Evolutionary conservation across 768 basidiomycete species (phyloP).

Genomic region (Austroboletus festivus): DNA sequence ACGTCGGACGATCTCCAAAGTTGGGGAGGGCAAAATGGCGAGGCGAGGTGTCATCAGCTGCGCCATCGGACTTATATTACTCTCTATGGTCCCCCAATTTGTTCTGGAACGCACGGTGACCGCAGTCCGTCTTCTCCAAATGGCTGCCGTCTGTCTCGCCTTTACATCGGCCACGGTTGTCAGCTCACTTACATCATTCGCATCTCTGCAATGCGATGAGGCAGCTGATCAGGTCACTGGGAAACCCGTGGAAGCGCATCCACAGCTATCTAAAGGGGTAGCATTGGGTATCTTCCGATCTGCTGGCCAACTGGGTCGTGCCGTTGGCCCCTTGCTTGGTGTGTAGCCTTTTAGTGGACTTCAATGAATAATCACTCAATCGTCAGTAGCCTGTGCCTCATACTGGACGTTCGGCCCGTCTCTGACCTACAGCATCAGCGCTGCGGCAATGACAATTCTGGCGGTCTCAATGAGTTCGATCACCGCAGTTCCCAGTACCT

Average conservation of each 20-base stretch:
- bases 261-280: conserved; percentile 76
- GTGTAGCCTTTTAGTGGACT: conserved; percentile 26
- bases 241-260: conserved; percentile 53
- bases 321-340: conserved; percentile 90
- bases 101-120: conserved; percentile 39
- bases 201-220: conserved; percentile 89
- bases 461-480: conserved; percentile 55
- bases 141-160: conserved; percentile 80
- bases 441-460: conserved; percentile 61
- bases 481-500: conserved; percentile 16
- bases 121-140: conserved; percentile 54
- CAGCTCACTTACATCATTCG: conserved; percentile 86
- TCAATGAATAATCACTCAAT: conserved; percentile 6
- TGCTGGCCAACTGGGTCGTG: conserved; percentile 91
- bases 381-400: conserved; percentile 65
- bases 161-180: conserved; percentile 97
- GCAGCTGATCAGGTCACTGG: conserved; percentile 54
- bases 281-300: conserved; percentile 86
- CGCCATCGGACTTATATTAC: conserved; percentile 61
- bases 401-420: conserved; percentile 90
- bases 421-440: conserved; percentile 64
- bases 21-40: conserved; percentile 83
- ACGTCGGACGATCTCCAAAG: conserved; percentile 68
- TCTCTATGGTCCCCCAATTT: conserved; percentile 67
- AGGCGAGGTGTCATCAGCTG: conserved; percentile 76